Conservation (phyloP, 1,284 basidiomycete genomes). For the Cryptococcus sp. region DNA sequence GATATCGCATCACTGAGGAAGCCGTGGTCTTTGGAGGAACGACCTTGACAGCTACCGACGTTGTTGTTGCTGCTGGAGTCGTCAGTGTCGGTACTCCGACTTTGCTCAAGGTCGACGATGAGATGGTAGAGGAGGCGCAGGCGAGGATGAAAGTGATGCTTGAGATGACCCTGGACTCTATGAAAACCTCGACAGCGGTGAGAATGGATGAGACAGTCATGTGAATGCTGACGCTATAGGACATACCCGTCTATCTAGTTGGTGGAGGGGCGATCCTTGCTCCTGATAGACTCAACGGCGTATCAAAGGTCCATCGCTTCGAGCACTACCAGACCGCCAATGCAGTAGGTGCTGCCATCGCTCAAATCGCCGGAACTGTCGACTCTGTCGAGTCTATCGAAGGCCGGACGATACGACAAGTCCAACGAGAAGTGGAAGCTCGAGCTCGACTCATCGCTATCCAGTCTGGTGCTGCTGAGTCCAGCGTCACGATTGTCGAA, state of each 20-base stretch:
- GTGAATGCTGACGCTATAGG: constrained; percentile 1
- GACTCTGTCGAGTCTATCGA: constrained; percentile 27
- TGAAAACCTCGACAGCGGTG: constrained; percentile 53
- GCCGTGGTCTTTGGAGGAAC: constrained; percentile 53
- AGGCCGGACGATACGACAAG: constrained; percentile 13
- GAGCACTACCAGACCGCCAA: constrained; percentile 55
- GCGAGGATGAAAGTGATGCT: constrained; percentile 49
- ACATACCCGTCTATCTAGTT: constrained; percentile 31
- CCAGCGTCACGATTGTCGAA: constrained; percentile 49
- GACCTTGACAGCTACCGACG: constrained; percentile 55
- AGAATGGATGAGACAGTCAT: not conserved
- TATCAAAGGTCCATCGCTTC: constrained; percentile 52
- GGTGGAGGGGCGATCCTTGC: constrained; percentile 36
- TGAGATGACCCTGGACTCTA: constrained; percentile 51
- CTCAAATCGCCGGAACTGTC: constrained; percentile 34
- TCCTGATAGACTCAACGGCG: constrained; percentile 50
- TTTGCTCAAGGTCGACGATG: constrained; percentile 27
- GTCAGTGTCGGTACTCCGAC: constrained; percentile 44
- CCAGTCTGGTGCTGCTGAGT: constrained; percentile 47
- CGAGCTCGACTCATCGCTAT: constrained; percentile 50
- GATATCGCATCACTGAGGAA: constrained; percentile 52
- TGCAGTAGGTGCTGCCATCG: constrained; percentile 51
- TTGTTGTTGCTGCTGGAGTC: constrained; percentile 48
- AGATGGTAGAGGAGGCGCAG: not conserved
- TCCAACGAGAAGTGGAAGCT: constrained; percentile 41